Base-by-base conservation (phyloP, 2,329 filamentous ascomycete genomes). In the Aspergillus sp. region DNA sequence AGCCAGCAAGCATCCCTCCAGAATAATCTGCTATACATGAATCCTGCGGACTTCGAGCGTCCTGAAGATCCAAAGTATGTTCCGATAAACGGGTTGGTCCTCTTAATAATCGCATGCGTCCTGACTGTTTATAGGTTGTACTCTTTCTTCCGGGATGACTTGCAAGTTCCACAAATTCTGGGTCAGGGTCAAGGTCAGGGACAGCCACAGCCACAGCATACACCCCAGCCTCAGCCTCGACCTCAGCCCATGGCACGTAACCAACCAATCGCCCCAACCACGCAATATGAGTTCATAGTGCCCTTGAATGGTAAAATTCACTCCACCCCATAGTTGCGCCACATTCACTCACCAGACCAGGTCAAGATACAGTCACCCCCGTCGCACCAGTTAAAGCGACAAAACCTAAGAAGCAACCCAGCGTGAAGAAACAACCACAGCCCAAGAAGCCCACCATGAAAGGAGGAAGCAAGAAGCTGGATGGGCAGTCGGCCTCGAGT, bases 401-500 rank as follows among this genome's bases (percentile, higher is more conserved):
- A 21, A 65, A 64, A 19, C 63, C 61, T 41, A 67, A 65, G 39
- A 66, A 68, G 17, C 68, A 66, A 51, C n/a, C 64, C 11, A 64
- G 60, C 7, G 53, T 59, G 11, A 69, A 68, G 38, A 74, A 71
- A 50, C 59, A 62, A 39, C 52, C 62, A 19, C 54, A 59, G 23
- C 32, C 66, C 4, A 73, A 65, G 50, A 74, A 71, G 54, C 30
- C 57, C 1, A 47, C 64, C 17, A 62, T 55, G 32, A 73, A 74
- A 62, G 21, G 50, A 10, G 48, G 57, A 13, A 47, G 53, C 19
- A 76, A 74, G 57, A 74, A 67, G 53, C 27, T 52, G 3, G 60
- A 61, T 48, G 64, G 62, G 8, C 68, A 62, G 36, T 77, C 79
- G 44, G 77, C 78, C 23, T 81, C 77, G 10, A 78, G 73, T 53